Conservation (phyloP, 345 rosid species). For the Turnera subulata region DNA sequence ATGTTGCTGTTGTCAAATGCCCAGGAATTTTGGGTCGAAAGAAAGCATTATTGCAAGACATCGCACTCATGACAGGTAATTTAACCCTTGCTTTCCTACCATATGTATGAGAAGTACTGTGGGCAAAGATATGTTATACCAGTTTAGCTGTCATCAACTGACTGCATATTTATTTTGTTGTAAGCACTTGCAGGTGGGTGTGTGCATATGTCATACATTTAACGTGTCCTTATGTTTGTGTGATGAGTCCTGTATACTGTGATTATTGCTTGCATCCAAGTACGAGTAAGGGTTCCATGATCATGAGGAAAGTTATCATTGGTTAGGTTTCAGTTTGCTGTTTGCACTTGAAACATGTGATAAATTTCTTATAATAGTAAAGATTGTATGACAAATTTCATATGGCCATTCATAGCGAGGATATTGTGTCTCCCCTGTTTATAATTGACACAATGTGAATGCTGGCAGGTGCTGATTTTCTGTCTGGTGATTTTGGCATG, state of each 20-base stretch:
- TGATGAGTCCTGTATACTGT: too few relatives aligned
- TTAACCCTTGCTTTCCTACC: not conserved
- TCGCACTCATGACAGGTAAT: slow-evolving; percentile 82
- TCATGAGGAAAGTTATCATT: not conserved
- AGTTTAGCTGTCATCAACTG: too few relatives aligned
- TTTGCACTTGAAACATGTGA: slow-evolving; percentile 1
- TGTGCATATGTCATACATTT: too few relatives aligned
- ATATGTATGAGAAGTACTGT: too few relatives aligned
- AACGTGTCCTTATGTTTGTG: too few relatives aligned
- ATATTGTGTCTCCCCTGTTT: not conserved
- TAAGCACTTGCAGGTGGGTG: too few relatives aligned
- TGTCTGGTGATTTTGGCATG: slow-evolving; percentile 70
- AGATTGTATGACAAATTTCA: not conserved
- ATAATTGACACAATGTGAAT: slow-evolving; percentile 9
- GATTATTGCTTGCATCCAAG: too few relatives aligned
- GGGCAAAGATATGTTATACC: too few relatives aligned
- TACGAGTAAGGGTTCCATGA: too few relatives aligned
- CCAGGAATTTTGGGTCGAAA: slow-evolving; percentile 73
- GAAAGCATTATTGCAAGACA: slow-evolving; percentile 84
- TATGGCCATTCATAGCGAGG: not conserved
- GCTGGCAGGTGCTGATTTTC: slow-evolving; percentile 75
- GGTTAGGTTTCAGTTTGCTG: not conserved
- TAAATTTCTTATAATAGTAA: not conserved
- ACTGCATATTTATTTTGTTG: too few relatives aligned
- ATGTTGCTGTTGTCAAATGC: slow-evolving; percentile 79